Evolutionary conservation across 2,329 filamentous ascomycete genomes (phyloP).

Genomic region (Leptosphaerulina australis): DNA sequence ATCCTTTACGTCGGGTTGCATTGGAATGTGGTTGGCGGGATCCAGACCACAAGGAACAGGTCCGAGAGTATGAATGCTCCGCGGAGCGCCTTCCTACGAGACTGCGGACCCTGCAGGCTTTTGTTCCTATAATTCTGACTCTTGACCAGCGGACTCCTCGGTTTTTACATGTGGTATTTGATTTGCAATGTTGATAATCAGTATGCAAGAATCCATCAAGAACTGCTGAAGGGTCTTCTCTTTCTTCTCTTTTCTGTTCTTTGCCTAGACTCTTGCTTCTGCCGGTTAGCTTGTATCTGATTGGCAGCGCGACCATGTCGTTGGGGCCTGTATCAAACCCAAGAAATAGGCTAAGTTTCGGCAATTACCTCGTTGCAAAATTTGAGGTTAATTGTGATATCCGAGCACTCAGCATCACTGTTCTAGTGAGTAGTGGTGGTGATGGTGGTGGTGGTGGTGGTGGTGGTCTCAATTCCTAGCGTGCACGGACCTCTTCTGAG

Average conservation of each 20-base stretch:
- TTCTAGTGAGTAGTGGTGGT: too few relatives aligned
- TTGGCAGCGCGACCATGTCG: not conserved
- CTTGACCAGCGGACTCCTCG: not conserved
- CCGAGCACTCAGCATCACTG: not conserved
- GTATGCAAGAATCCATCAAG: not conserved
- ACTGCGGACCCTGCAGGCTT: not conserved
- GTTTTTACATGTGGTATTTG: not conserved
- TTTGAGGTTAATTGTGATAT: not conserved
- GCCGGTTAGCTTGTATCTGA: not conserved
- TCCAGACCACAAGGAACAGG: conserved; percentile 6
- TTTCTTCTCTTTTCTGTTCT: not conserved
- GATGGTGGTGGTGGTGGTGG: too few relatives aligned
- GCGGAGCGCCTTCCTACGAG: not conserved
- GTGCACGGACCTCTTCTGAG: not conserved
- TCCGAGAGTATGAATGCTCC: not conserved
- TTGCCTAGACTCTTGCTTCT: not conserved
- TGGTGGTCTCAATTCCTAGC: conserved; percentile 1
- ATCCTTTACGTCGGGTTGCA: not conserved
- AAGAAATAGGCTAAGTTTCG: not conserved
- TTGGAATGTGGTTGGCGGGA: not conserved
- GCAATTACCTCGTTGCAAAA: not conserved
- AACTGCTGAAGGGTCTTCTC: not conserved
- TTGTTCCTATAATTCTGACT: not conserved
- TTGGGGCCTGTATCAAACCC: not conserved
- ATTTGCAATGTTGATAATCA: not conserved